Evolutionary conservation across 768 basidiomycete genomes (phyloP).

Genomic region (Lentinula detonsa): DNA sequence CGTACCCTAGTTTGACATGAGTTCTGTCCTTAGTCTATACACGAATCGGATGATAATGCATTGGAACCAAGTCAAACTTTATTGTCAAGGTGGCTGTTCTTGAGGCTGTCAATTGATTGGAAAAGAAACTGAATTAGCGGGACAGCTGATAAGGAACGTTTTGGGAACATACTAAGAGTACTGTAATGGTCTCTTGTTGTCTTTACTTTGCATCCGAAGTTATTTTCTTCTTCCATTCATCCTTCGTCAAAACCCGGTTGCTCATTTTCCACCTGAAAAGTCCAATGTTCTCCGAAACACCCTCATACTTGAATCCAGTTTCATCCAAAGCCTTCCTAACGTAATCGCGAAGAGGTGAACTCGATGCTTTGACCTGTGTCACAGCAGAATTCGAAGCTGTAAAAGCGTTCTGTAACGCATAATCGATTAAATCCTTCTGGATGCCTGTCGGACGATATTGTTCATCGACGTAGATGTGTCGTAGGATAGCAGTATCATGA

Average conservation of each 20-base stretch:
- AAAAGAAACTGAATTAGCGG: no score
- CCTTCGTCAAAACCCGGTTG: constrained; percentile 34
- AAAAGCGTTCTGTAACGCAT: constrained; percentile 58
- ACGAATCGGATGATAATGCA: no score
- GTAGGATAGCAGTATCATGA: constrained; percentile 54
- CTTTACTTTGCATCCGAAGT: no score
- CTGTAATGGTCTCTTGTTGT: no score
- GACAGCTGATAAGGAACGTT: no score
- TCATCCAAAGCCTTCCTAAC: constrained; percentile 35
- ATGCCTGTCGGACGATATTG: constrained; percentile 48
- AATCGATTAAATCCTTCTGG: constrained; percentile 61
- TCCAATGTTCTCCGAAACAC: constrained; percentile 40
- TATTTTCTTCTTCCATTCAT: constrained; percentile 33
- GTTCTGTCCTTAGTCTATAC: no score
- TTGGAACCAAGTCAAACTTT: no score
- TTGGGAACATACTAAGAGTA: no score
- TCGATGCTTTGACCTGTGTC: constrained; percentile 36
- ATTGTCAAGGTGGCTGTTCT: no score
- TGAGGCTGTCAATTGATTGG: no score
- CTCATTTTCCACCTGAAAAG: constrained; percentile 52
- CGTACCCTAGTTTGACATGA: no score
- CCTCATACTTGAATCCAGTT: constrained; percentile 44
- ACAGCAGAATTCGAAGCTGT: constrained; percentile 27
- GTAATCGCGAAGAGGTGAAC: constrained; percentile 50
- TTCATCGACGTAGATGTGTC: constrained; percentile 72